Base-by-base conservation (phyloP, 768 basidiomycete genomes). In the Termitomyces sp. region DNA sequence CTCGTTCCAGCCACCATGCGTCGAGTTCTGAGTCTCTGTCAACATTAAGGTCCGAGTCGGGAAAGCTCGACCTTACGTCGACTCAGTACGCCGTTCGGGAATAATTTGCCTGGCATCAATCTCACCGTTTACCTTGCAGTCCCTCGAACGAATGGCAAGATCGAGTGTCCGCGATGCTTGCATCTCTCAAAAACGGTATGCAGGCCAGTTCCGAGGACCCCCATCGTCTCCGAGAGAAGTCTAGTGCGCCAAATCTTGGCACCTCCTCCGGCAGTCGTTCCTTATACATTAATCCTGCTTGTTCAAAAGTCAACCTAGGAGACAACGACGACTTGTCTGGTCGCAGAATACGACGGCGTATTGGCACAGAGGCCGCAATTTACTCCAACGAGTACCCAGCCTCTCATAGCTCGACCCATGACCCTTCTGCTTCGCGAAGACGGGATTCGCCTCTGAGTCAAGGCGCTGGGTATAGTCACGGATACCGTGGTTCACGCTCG, bases 91-190 rank as follows among this genome's bases (percentile, higher is more conserved):
- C 76, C 6, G 26, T 50, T 22, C 14, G 33, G 12, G 40, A 26
- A 12, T 52, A 33, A 22, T 30, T 40, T 30, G 32, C 43, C 22
- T 34, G 44, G n/a, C 49, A 37, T 47, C 58, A n/a, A 58, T 36
- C 43, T 59, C n/a, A 56, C n/a, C 22, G 20, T 45, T 8, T 57
- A 39, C 26, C 12, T 20, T n/a, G 14, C 58, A 91, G 89, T 62
- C 89, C 90, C 18, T 88, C 89, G 24, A 86, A 85, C 61, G 89
- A 93, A 71, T 93, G 91, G 91, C 91, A 93, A 70, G 89, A 90
- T 64, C 76, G 77, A 45, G 85, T 93, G 3, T 72, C 73, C 4
- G 63, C 71, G 26, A 78, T 78, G 72, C 72, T 79, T 39, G 36
- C 27, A 30, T 27, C 57, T 45, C 32, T 58, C 32, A 54, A 56